Base-by-base conservation (phyloP, 1,284 basidiomycete genomes). In the Ganoderma sinense region DNA sequence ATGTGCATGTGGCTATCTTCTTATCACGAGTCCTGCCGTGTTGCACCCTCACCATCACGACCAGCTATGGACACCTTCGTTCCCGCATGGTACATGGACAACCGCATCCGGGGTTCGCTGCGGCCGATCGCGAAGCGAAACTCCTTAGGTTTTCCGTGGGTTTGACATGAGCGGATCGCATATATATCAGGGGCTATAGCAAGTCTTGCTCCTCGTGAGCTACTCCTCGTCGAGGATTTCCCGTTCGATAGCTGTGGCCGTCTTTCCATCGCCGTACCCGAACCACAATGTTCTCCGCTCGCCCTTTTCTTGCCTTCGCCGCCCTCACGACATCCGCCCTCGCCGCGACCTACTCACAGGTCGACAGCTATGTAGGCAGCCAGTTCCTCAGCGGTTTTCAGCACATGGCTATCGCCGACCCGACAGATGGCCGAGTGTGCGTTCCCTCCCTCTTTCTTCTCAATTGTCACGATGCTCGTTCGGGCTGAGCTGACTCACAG, bases 391-490 rank as follows among this genome's bases (percentile, higher is more conserved):
- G 80, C 56, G 78, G 82, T 4, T 90, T 90, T 75, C 78, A 78
- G 36, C 85, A 83, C 73, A 71, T 86, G 74, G 84, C 86, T 23
- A 86, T 88, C 64, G 53, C 82, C 14, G 89, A 90, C 75, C 89
- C 89, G 3, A 88, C 89, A 2, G 80, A 87, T 73, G 88, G 89
- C 43, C 83, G 88, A 67, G 89, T 91, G 88, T 89, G 78, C 75
- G 86, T 68, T 29, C 33, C 66, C 39, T 33, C 16, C 11, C 20
- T 7, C 55, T 51, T 29, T 45, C 58, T 10, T n/a, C 23, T 8
- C 14, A 4, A 51, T n/a, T n/a, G n/a, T n/a, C n/a, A 3, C 48
- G 13, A n/a, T 5, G 5, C 13, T 23, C 23, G 13, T 13, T 4
- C 23, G 26, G 10, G 48, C 48, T 51, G 23, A 51, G 13, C 26